Evolutionary conservation across 2,329 filamentous ascomycete species (phyloP).

Genomic region (Rutstroemia sp.): DNA sequence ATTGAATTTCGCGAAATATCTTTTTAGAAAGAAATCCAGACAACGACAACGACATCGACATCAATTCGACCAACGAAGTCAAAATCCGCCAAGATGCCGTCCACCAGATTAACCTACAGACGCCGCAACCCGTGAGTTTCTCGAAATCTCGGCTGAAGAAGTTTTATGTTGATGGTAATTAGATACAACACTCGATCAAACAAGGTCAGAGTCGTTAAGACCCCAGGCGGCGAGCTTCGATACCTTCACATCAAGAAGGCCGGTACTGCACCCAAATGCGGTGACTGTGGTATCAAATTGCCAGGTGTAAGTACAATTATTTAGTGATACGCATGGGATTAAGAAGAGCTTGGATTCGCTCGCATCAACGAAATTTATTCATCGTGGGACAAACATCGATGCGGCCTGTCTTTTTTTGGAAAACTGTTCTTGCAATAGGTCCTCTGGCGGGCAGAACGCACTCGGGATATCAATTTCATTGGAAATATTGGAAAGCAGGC

Average conservation of each 20-base stretch:
- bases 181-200: conserved; percentile 99
- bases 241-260: conserved; percentile 99
- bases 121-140: conserved; percentile 68
- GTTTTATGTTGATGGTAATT: conserved; percentile 13
- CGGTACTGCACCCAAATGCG: conserved; percentile 95
- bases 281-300: conserved; percentile 97
- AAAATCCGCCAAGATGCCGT: conserved; percentile 39
- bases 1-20: conserved; percentile 2
- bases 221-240: conserved; percentile 89
- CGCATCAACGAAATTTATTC: background rate
- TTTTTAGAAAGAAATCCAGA: conserved; percentile 7
- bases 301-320: conserved; percentile 72
- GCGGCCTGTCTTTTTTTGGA: no score
- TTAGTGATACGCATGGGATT: background rate
- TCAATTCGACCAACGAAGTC: conserved; percentile 24
- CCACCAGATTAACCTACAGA: conserved; percentile 44
- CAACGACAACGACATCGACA: conserved; percentile 23
- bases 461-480: background rate
- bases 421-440: no score
- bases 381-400: no score
- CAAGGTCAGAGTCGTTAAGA: conserved; percentile 93
- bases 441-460: no score
- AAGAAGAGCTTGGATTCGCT: background rate
- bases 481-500: background rate
- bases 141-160: background rate